These are phyloP conservation scores for Boletus rubroflammeus DNA, from an alignment of 768 basidiomycete genomes.

Conservation along the genomic window DNA sequence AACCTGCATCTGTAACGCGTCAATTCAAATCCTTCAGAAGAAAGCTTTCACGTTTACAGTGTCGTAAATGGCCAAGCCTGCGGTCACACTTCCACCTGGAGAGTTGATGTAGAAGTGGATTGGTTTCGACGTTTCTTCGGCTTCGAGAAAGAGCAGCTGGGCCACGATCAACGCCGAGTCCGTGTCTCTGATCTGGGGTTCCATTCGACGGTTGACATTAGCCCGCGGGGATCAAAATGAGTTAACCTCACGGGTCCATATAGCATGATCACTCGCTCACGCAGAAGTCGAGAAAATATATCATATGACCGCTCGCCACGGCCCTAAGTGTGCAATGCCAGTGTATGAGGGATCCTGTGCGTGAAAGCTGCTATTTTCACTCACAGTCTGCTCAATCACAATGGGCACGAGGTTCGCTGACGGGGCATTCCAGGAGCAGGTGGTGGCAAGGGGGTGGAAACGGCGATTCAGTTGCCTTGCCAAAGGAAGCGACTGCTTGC, in stretches of 20 bases:
- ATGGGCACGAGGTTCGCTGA: slow-evolving; percentile 78
- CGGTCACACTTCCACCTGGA: slow-evolving; percentile 93
- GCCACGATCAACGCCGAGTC: slow-evolving; percentile 87
- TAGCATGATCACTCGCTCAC: slow-evolving; percentile 94
- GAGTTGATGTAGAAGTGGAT: slow-evolving; percentile 98
- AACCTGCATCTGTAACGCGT: slow-evolving; percentile 66
- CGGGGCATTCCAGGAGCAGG: slow-evolving; percentile 42
- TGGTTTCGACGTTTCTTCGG: slow-evolving; percentile 90
- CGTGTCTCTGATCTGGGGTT: slow-evolving; percentile 76
- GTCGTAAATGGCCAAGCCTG: slow-evolving; percentile 95
- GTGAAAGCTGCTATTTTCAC: slow-evolving; percentile 13
- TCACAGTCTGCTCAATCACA: slow-evolving; percentile 88
- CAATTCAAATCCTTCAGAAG: slow-evolving; percentile 9
- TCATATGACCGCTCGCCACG: slow-evolving; percentile 91
- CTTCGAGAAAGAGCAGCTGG: slow-evolving; percentile 92
- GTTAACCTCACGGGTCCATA: slow-evolving; percentile 73
- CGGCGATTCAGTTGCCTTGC: slow-evolving; percentile 32
- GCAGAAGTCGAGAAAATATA: slow-evolving; percentile 89
- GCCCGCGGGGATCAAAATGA: slow-evolving; percentile 3
- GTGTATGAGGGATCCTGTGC: slow-evolving; percentile 13
- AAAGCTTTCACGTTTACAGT: slow-evolving; percentile 56
- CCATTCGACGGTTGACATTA: slow-evolving; percentile 12
- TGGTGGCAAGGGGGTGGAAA: slow-evolving; percentile 53
- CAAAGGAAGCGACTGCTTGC: slow-evolving; percentile 12
- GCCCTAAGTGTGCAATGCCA: slow-evolving; percentile 43